These are phyloP conservation scores for Hsuehochloa calcarea DNA, from an alignment of 176 grass and related monocot species.

Conservation along the genomic window DNA sequence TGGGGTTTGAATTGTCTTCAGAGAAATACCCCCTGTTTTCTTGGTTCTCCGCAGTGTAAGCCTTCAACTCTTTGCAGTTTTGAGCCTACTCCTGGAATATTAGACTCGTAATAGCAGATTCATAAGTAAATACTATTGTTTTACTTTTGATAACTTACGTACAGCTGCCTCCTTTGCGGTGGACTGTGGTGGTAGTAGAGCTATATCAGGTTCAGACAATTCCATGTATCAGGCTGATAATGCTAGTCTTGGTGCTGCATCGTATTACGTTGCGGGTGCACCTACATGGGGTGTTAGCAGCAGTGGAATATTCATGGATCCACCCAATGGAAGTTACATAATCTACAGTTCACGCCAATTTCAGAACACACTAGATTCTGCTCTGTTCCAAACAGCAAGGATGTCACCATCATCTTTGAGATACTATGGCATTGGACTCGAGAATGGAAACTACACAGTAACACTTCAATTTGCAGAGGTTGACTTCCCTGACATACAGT, in stretches of 20 bases:
- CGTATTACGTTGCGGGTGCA: slow-evolving; percentile 46
- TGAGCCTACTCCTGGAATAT: neutral
- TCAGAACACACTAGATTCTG: slow-evolving; percentile 56
- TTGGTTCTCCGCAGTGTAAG: slow-evolving; percentile 60
- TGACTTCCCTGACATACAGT: slow-evolving; percentile 34
- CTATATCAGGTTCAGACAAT: slow-evolving; percentile 54
- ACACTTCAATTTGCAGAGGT: slow-evolving; percentile 77
- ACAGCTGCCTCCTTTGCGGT: slow-evolving; percentile 64
- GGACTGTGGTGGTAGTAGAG: slow-evolving; percentile 49
- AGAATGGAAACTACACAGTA: slow-evolving; percentile 93
- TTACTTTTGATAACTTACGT: neutral
- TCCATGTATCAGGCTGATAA: slow-evolving; percentile 57
- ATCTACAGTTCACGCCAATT: slow-evolving; percentile 41
- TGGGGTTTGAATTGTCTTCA: slow-evolving; percentile 62
- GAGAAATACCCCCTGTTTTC: slow-evolving; percentile 56
- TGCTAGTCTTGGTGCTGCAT: slow-evolving; percentile 45
- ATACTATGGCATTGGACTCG: slow-evolving; percentile 83
- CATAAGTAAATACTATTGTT: neutral
- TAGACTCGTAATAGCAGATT: neutral
- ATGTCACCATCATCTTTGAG: slow-evolving; percentile 78
- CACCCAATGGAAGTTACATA: slow-evolving; percentile 50
- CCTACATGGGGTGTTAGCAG: slow-evolving; percentile 69
- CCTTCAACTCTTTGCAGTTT: slow-evolving; percentile 6
- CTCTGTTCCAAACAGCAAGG: slow-evolving; percentile 59
- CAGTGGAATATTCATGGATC: slow-evolving; percentile 56